These are phyloP conservation scores for Hymenoscyphus linearis DNA, from an alignment of 2,329 filamentous ascomycete genomes.

Conservation along the genomic window DNA sequence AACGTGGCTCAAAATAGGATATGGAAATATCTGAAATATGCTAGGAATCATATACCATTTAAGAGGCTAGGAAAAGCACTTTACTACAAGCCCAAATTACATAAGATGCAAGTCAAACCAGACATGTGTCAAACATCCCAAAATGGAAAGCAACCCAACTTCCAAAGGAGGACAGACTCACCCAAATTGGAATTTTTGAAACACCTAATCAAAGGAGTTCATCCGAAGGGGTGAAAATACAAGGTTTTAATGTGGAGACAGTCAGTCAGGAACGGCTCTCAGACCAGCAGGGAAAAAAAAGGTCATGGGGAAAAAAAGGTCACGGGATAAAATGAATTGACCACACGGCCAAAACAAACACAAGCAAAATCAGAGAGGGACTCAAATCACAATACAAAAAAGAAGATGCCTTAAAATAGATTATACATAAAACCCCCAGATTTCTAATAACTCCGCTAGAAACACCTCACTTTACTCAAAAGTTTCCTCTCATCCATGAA, in stretches of 20 bases:
- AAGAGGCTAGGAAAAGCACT: too few species aligned
- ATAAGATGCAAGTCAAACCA: background rate
- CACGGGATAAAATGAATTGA: background rate
- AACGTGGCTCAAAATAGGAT: too few species aligned
- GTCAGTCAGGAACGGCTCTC: too few species aligned
- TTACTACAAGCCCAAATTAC: too few species aligned
- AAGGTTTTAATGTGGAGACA: too few species aligned
- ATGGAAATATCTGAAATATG: too few species aligned
- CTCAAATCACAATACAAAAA: background rate
- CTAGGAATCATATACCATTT: too few species aligned
- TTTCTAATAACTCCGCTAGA: background rate
- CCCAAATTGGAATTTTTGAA: background rate
- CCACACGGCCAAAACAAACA: background rate
- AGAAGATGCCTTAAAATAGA: background rate
- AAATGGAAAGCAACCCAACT: background rate
- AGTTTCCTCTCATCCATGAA: background rate
- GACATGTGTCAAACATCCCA: background rate
- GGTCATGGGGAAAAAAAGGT: background rate
- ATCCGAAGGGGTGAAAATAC: background rate
- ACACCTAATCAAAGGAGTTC: background rate
- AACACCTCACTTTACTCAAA: background rate
- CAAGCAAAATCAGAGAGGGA: background rate
- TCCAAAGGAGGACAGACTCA: background rate
- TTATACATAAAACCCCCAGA: background rate
- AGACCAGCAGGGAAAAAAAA: background rate